Evolutionary conservation across 106 monocot genomes (phyloP).

Genomic region (Phalaenopsis equestris): DNA sequence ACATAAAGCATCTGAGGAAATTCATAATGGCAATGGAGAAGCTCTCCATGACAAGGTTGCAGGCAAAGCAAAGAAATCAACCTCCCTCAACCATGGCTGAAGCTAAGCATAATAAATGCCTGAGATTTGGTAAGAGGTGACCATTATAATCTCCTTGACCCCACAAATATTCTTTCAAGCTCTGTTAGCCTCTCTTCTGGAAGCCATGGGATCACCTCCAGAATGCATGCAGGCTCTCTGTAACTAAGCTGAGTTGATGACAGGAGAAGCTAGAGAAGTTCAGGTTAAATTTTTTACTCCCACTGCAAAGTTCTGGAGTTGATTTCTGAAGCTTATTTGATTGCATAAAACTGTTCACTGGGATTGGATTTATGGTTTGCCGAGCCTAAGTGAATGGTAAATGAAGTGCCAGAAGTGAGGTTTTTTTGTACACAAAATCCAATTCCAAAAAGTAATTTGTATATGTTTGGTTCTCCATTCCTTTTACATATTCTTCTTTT

Average conservation of each 20-base stretch:
- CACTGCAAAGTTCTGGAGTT: neutral
- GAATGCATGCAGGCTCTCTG: neutral
- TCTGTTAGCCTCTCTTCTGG: neutral
- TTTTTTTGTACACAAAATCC: neutral
- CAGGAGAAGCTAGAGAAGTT: neutral
- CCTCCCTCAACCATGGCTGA: slow-evolving; percentile 30
- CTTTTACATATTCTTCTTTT: neutral
- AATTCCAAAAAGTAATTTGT: neutral
- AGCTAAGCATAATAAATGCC: slow-evolving; percentile 78
- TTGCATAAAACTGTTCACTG: neutral
- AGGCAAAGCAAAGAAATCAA: slow-evolving; percentile 25
- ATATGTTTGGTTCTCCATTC: neutral
- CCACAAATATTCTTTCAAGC: neutral
- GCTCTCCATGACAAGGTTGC: slow-evolving; percentile 23
- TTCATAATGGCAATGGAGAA: slow-evolving; percentile 81
- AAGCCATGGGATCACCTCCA: neutral
- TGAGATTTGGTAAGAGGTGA: slow-evolving; percentile 74
- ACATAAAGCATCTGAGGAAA: slow-evolving; percentile 77
- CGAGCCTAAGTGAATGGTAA: neutral
- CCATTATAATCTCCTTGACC: neutral
- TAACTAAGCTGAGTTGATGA: neutral
- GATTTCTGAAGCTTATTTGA: neutral
- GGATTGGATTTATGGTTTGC: neutral
- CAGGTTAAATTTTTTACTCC: neutral
- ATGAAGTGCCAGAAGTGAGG: neutral